Evolutionary conservation across 164 flowering plant species (phyloP).

Genomic region (Stephania cephalantha): DNA sequence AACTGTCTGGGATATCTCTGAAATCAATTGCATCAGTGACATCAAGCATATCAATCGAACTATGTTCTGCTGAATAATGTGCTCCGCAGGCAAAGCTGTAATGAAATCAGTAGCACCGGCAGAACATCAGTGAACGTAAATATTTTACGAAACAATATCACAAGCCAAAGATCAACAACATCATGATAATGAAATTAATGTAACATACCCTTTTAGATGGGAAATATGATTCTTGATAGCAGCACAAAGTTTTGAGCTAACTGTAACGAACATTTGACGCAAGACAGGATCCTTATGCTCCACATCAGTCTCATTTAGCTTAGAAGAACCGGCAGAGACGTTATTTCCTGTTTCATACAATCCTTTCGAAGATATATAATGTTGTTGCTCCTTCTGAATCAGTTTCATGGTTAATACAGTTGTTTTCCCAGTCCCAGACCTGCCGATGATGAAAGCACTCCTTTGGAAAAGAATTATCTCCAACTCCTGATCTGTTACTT

Average conservation of each 20-base stretch:
- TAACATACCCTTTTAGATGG: constrained; percentile 48
- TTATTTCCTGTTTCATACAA: constrained; percentile 9
- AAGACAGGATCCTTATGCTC: constrained; percentile 17
- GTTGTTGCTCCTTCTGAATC: constrained; percentile 40
- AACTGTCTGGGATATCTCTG: constrained; percentile 50
- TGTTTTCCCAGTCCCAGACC: constrained; percentile 92
- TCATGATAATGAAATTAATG: neutral
- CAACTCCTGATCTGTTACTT: constrained; percentile 55
- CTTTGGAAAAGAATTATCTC: constrained; percentile 46
- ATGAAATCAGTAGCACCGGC: neutral
- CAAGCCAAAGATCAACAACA: neutral
- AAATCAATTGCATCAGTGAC: constrained; percentile 35
- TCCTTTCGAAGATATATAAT: constrained; percentile 33
- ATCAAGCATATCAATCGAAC: constrained; percentile 31
- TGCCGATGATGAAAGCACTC: constrained; percentile 65
- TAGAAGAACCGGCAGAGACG: neutral
- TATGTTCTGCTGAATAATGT: constrained; percentile 14
- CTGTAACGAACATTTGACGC: constrained; percentile 78
- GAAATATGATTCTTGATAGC: constrained; percentile 57
- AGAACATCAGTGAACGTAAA: neutral
- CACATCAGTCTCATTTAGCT: constrained; percentile 2
- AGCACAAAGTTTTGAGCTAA: constrained; percentile 64
- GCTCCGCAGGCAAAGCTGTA: constrained; percentile 43
- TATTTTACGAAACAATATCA: neutral
- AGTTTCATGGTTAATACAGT: constrained; percentile 72